phyloP scores from a whole-genome alignment of 106 monocot species.

The Hemerocallis citrina region DNA sequence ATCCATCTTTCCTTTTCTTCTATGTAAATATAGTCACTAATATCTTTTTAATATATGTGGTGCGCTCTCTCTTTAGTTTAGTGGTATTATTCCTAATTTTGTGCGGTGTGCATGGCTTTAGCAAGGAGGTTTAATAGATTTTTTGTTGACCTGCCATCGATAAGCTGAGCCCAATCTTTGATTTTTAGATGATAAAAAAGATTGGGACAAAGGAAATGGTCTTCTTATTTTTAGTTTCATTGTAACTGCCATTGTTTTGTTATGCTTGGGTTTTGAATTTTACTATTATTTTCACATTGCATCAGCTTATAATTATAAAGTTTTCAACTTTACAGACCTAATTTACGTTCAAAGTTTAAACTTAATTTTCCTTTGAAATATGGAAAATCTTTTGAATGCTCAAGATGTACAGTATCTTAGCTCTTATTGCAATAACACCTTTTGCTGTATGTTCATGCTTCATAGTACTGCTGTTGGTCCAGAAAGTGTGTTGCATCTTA shows the following conservation, averaged over 20 bases:
- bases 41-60: neutral
- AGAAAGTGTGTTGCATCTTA: neutral
- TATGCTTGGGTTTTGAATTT: neutral
- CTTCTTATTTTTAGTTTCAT: neutral
- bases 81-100: neutral
- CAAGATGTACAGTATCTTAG: neutral
- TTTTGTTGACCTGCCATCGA: no score
- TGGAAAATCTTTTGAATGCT: neutral
- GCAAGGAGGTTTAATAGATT: no score
- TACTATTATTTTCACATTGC: neutral
- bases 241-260: neutral
- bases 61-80: neutral
- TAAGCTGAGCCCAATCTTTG: no score
- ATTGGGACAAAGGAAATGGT: no score
- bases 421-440: neutral
- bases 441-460: neutral
- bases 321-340: no score
- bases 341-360: no score
- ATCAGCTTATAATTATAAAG: neutral
- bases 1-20: neutral
- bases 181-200: no score
- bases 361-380: neutral
- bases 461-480: neutral
- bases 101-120: neutral
- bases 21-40: neutral